Evolutionary conservation across 305 asterid genomes (phyloP).

Genomic region (Nicotiana rustica): DNA sequence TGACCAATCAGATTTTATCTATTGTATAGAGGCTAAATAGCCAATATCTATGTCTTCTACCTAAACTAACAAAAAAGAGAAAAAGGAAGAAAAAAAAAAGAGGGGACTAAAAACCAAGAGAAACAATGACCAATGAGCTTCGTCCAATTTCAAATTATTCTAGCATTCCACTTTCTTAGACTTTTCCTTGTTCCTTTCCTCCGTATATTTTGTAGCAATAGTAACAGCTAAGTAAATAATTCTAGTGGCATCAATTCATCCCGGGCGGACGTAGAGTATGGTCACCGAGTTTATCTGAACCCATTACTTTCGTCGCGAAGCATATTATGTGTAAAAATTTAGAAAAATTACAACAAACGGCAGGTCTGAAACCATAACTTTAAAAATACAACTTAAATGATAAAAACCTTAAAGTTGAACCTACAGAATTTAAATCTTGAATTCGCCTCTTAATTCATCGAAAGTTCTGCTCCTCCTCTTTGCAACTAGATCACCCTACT

Average conservation of each 20-base stretch:
- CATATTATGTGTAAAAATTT: too few relatives aligned
- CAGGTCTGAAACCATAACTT: too few relatives aligned
- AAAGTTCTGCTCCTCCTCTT: neutral
- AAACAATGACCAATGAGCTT: constrained; percentile 24
- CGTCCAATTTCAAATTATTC: constrained; percentile 14
- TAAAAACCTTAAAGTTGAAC: too few relatives aligned
- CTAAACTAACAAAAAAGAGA: neutral
- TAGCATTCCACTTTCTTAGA: neutral
- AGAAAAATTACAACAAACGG: too few relatives aligned
- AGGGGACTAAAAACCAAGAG: neutral
- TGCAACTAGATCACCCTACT: neutral
- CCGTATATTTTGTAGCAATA: constrained; percentile 3
- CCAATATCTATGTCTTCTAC: neutral
- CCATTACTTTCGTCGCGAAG: too few relatives aligned
- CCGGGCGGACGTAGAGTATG: too few relatives aligned
- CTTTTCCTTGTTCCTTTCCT: neutral
- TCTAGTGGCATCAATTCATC: neutral
- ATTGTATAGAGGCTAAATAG: neutral
- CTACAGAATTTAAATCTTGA: too few relatives aligned
- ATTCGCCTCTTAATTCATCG: too few relatives aligned
- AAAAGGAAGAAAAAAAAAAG: neutral
- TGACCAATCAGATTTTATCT: constrained; percentile 6
- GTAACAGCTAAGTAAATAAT: neutral
- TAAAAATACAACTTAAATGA: too few relatives aligned
- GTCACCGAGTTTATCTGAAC: too few relatives aligned